Base-by-base conservation (phyloP, 345 rosid species). In the Melaleuca alternifolia region DNA sequence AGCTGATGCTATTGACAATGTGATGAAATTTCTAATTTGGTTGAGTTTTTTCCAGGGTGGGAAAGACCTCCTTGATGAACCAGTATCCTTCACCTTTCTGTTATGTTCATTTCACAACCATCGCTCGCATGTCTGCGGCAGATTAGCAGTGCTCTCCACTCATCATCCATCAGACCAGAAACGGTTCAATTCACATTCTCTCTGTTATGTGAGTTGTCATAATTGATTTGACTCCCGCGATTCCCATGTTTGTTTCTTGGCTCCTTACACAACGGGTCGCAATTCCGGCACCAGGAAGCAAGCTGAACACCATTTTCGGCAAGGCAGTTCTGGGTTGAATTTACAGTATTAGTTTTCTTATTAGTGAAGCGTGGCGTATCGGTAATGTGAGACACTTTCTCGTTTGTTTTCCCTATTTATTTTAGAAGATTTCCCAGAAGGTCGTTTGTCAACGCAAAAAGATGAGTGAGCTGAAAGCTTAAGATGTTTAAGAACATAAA, bases 1-100 rank as follows among this genome's bases (percentile, higher is more conserved):
- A 54, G 10, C 75, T 82, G 51, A 12, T 37, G 52, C 84, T 54
- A 79, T 24, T n/a, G 41, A 71, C 6, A 71, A 71, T 71, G 26
- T 18, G 81, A 37, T 37, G 81, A 18, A 37, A 20, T 9, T 71
- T 71, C 33, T 75, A 14, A 57, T 30, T 54, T 85, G 56, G n/a
- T 44, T 51, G 30, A 12, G 71, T 88, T 30, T 87, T 87, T 83
- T 87, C 89, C 94, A 96, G 99, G 88, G 99, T 96, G 51, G 99
- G 99, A 76, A 96, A 95, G 94, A 95, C 98, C 14, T 96, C 98
- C 44, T 86, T 95, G 94, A 93, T 94, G 99, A 95, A 95, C 87
- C 99, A 90, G 99, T 95, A 95, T 96, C 96, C 97, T 85, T 51
- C 85, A n/a, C 51, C 48, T 56, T 79, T 59, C 7, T 61, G 24